Percentiles rank a stretch among this genome's conserved stretches.
These are phyloP conservation scores for Oemleria cerasiformis DNA, from an alignment of 306 rosid species.

Conservation along the genomic window DNA sequence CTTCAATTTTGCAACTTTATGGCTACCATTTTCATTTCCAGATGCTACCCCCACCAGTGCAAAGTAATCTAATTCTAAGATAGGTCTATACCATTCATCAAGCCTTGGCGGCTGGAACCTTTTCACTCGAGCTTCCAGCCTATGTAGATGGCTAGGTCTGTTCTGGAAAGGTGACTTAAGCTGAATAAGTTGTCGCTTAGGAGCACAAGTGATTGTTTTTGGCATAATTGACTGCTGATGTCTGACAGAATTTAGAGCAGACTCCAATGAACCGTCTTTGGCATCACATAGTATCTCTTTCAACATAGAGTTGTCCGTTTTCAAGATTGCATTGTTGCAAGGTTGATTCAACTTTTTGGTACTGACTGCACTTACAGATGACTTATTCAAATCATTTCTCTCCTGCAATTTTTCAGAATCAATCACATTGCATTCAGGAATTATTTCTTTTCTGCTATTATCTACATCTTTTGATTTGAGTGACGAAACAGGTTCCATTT, in stretches of 20 bases:
- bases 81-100: conserved; percentile 88
- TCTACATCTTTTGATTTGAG: conserved; percentile 40
- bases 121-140: conserved; percentile 52
- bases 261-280: conserved; percentile 52
- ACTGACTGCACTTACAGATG: conserved; percentile 35
- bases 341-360: conserved; percentile 34
- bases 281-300: conserved; percentile 40
- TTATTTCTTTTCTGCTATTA: conserved; percentile 36
- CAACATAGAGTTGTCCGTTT: conserved; percentile 32
- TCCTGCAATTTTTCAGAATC: conserved; percentile 25
- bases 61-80: conserved; percentile 81
- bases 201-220: conserved; percentile 48
- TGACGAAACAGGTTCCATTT: conserved; percentile 29
- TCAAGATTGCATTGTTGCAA: conserved; percentile 33
- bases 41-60: conserved; percentile 62
- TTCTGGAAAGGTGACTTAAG: conserved; percentile 59
- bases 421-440: conserved; percentile 28
- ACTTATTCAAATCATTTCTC: conserved; percentile 35
- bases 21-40: conserved; percentile 53
- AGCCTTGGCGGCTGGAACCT: conserved; percentile 85
- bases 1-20: conserved; percentile 48
- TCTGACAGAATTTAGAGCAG: conserved; percentile 56
- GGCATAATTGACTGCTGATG: conserved; percentile 42
- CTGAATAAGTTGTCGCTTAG: conserved; percentile 82
- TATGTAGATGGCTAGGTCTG: conserved; percentile 41